These are phyloP conservation scores for Carex arenaria DNA, from an alignment of 202 grass and related monocot species.

Conservation along the genomic window DNA sequence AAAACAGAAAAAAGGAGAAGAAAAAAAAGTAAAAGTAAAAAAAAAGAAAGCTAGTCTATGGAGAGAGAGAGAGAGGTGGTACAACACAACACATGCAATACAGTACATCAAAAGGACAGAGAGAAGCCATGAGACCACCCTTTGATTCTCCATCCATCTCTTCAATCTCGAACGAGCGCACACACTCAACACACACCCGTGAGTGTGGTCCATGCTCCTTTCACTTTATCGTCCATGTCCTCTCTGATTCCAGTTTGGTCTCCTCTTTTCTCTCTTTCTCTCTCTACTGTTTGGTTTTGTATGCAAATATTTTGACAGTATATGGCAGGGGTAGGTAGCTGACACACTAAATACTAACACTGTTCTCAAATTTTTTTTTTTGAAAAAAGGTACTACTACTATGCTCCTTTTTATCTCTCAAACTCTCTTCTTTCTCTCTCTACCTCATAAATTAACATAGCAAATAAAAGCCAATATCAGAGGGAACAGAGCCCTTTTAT, in stretches of 20 bases:
- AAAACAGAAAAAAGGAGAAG: constrained; percentile 6
- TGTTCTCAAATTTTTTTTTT: constrained; percentile 16
- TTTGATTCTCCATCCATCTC: constrained; percentile 26
- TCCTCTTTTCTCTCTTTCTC: constrained; percentile 6
- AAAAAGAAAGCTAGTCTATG: constrained; percentile 27
- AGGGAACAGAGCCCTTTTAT: constrained; percentile 15
- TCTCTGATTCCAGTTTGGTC: constrained; percentile 24
- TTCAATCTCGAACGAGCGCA: not conserved
- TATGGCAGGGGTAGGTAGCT: constrained; percentile 21
- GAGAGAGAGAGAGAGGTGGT: constrained; percentile 10
- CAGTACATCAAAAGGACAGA: constrained; percentile 22
- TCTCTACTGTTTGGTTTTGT: constrained; percentile 21
- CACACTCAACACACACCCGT: constrained; percentile 4
- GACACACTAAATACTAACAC: constrained; percentile 19
- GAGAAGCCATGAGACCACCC: constrained; percentile 14
- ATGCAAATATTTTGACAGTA: constrained; percentile 35
- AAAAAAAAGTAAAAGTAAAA: not conserved
- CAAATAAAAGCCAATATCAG: constrained; percentile 14
- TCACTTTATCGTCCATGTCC: constrained; percentile 10
- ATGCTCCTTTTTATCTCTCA: not conserved
- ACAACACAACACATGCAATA: constrained; percentile 16
- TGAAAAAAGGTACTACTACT: not conserved
- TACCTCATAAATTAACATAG: constrained; percentile 15
- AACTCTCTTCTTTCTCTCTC: not conserved
- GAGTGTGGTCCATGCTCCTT: constrained; percentile 28